phyloP scores from a whole-genome alignment of 306 rosid genomes.

The Cucurbita maxima region DNA sequence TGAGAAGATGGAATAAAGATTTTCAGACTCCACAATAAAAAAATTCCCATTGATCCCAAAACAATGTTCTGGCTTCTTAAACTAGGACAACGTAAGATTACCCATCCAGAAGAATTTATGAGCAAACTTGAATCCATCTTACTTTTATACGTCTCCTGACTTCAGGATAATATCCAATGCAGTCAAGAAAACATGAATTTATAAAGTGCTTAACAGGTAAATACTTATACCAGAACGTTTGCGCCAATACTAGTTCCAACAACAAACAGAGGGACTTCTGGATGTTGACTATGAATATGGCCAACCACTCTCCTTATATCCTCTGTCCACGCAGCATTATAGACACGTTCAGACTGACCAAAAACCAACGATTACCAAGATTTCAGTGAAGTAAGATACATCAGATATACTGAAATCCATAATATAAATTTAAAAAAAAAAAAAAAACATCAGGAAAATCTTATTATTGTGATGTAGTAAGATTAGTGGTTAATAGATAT shows the following conservation, averaged over 20 bases:
- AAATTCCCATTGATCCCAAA: not conserved
- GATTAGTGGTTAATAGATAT: too few species aligned
- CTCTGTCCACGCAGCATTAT: slow-evolving; percentile 99
- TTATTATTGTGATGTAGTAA: not conserved
- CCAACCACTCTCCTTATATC: slow-evolving; percentile 56
- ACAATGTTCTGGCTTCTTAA: not conserved
- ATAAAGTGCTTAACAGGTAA: not conserved
- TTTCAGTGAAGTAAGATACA: not conserved
- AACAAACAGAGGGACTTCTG: slow-evolving; percentile 56
- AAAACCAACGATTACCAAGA: slow-evolving; percentile 9
- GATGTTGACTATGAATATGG: slow-evolving; percentile 56
- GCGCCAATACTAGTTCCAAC: slow-evolving; percentile 96
- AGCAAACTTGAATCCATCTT: not conserved
- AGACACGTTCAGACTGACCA: slow-evolving; percentile 86
- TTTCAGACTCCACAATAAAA: not conserved
- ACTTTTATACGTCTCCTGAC: not conserved
- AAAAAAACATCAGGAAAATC: not conserved
- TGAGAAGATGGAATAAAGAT: not conserved
- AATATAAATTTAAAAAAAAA: not conserved
- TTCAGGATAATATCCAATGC: not conserved
- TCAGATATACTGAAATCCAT: not conserved
- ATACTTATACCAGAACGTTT: slow-evolving; percentile 53
- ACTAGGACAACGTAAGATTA: not conserved
- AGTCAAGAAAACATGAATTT: not conserved
- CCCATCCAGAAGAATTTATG: not conserved